phyloP scores from a whole-genome alignment of 768 basidiomycete genomes.

The Psilocybe cubensis region DNA sequence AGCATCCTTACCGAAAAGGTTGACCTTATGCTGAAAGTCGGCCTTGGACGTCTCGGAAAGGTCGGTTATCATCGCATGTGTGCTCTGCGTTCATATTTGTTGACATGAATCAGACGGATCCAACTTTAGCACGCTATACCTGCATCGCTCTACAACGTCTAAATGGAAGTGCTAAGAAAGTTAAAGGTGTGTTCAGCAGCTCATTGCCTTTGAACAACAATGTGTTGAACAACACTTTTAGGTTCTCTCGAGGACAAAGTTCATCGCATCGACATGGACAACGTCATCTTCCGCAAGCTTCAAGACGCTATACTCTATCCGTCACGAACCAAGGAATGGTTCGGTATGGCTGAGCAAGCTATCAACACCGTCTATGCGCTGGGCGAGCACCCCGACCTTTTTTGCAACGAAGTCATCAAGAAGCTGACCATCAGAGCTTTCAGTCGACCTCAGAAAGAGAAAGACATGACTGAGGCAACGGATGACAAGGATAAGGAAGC shows the following conservation, averaged over 20 bases:
- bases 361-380: slow-evolving; percentile 96
- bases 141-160: slow-evolving; percentile 92
- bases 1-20: slow-evolving; percentile 77
- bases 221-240: slow-evolving; percentile 29
- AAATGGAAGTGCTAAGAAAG: slow-evolving; percentile 94
- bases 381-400: slow-evolving; percentile 87
- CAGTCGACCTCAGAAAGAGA: slow-evolving; percentile 31
- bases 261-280: slow-evolving; percentile 85
- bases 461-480: slow-evolving; percentile 11
- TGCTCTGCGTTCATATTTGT: neutral
- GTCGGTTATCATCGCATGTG: slow-evolving; percentile 39
- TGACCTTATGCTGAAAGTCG: slow-evolving; percentile 84
- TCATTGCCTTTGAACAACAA: neutral
- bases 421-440: slow-evolving; percentile 81
- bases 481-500: slow-evolving; percentile 22
- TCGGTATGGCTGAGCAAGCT: slow-evolving; percentile 94
- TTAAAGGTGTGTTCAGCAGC: slow-evolving; percentile 70
- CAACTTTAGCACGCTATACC: slow-evolving; percentile 90
- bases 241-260: slow-evolving; percentile 90
- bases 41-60: slow-evolving; percentile 83
- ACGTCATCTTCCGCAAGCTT: slow-evolving; percentile 81
- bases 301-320: slow-evolving; percentile 81
- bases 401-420: slow-evolving; percentile 83
- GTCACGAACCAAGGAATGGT: slow-evolving; percentile 91
- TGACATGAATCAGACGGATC: slow-evolving; percentile 61